Evolutionary conservation across 2,329 filamentous ascomycete genomes (phyloP), one percentile per base, ranked within the genome.

Genomic region (Cylindrodendrum hubeiense): DNA sequence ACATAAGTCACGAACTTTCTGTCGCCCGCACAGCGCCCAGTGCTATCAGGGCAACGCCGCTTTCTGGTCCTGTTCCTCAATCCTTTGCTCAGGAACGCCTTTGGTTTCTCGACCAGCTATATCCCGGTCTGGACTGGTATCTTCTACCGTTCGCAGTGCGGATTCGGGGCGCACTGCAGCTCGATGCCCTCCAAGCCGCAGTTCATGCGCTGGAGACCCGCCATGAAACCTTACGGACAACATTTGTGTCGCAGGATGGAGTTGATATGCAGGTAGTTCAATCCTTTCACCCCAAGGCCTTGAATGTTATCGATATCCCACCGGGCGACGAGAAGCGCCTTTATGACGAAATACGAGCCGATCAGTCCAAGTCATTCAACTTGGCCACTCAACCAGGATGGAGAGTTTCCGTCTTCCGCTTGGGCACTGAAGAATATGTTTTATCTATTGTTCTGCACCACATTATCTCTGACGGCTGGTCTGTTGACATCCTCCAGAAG

Each of bases 391-490:
- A 71, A 12, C 39, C 67, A 6, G 39, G 39, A 2, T 69, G 65
- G 67, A 56, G 66, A 28, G 60, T 68, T 7, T 21, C 59, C 1
- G 8, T 70, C 8, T 47, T 61, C 1, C 51, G 57, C 12, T 24
- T 70, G 0, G 49, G 57, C 19, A 8, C 21, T 7, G 24, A 62
- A 1, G 26, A 62, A n/a, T 46, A 67, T 33, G 57, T 63, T 8
- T 49, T 67, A 4, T 70, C 64, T 2, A 26, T 70, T 6, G 59
- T 66, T 13, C 64, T 70, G 62, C 70, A 72, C 43, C 68, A 71
- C 28, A 67, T 69, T 15, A 64, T 72, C 6, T 65, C 66, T 1
- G 70, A 74, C 50, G 71, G 71, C 7, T 74, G 71, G 71, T 69
- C 69, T 9, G 15, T 52, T 8, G 49, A 26, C 24, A 34, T 41